These are phyloP conservation scores for Umbelopsis sp. DNA, from an alignment of 192 early-diverging fungal genomes.

Conservation along the genomic window DNA sequence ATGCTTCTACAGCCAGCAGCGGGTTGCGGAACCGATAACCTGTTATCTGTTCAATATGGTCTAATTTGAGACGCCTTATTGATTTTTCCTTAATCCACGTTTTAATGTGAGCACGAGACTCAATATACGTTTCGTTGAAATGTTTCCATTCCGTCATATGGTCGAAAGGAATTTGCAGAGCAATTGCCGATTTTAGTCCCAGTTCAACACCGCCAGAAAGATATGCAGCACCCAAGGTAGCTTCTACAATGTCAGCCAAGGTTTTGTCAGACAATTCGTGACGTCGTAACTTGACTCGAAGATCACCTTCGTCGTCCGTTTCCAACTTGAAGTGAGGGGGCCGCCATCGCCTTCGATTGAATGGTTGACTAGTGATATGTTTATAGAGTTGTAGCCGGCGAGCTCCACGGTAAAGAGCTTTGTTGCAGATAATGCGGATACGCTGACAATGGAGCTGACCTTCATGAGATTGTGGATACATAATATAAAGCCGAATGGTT, in stretches of 20 bases:
- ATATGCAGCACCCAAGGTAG: conserved; percentile 77
- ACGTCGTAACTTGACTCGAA: conserved; percentile 17
- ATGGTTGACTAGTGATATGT: conserved; percentile 64
- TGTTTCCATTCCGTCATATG: conserved; percentile 53
- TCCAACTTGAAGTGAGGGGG: conserved; percentile 42
- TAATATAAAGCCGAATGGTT: conserved; percentile 75
- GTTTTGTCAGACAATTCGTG: conserved; percentile 80
- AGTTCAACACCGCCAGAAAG: conserved; percentile 55
- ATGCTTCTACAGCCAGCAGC: conserved; percentile 69
- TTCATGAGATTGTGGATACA: conserved; percentile 75
- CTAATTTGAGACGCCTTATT: conserved; percentile 23
- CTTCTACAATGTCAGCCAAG: conserved; percentile 85
- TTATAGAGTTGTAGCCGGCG: conserved; percentile 52
- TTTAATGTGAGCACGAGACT: conserved; percentile 24
- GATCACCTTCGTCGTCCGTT: conserved; percentile 23
- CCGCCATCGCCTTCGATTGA: conserved; percentile 59
- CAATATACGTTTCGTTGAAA: conserved; percentile 37
- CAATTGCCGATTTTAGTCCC: conserved; percentile 56
- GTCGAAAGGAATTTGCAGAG: conserved; percentile 58
- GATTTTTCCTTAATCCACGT: conserved; percentile 26
- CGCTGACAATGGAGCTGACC: conserved; percentile 77
- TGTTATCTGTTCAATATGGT: conserved; percentile 39
- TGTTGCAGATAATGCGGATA: conserved; percentile 75
- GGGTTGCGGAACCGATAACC: conserved; percentile 75
- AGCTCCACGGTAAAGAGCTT: conserved; percentile 63